These are phyloP conservation scores for Pythium monospermum DNA, from an alignment of 352 stramenopile species.

Conservation along the genomic window DNA sequence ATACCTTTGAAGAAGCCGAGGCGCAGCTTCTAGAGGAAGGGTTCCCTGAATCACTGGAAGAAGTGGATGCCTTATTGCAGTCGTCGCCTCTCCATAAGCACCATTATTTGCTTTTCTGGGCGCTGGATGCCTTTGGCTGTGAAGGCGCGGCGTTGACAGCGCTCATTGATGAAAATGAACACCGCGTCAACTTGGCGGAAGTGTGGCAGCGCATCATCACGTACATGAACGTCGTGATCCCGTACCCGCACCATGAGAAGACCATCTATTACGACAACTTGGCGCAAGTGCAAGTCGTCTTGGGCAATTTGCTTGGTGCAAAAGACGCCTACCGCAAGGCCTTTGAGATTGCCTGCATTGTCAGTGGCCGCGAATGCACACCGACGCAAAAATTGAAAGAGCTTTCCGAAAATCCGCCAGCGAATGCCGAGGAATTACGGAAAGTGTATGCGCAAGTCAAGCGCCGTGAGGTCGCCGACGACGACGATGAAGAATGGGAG, in stretches of 20 bases:
- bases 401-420: slow-evolving; percentile 58
- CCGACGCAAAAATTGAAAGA: slow-evolving; percentile 57
- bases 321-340: slow-evolving; percentile 48
- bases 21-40: slow-evolving; percentile 48
- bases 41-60: slow-evolving; percentile 55
- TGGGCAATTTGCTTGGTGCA: slow-evolving; percentile 46
- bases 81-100: slow-evolving; percentile 47
- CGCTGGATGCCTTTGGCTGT: slow-evolving; percentile 63
- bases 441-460: slow-evolving; percentile 41
- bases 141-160: slow-evolving; percentile 35
- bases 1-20: slow-evolving; percentile 39
- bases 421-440: slow-evolving; percentile 53
- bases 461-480: slow-evolving; percentile 26
- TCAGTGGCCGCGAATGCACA: slow-evolving; percentile 53
- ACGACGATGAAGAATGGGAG: slow-evolving; percentile 25
- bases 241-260: slow-evolving; percentile 68
- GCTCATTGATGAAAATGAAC: slow-evolving; percentile 29
- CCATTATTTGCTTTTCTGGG: slow-evolving; percentile 79
- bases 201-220: slow-evolving; percentile 66
- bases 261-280: slow-evolving; percentile 85
- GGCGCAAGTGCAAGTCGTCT: slow-evolving; percentile 61
- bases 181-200: slow-evolving; percentile 34
- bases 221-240: slow-evolving; percentile 68
- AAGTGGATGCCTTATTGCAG: slow-evolving; percentile 45
- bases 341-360: slow-evolving; percentile 51